Conservation (phyloP, 306 rosid species). For the Begonia loranthoides region DNA sequence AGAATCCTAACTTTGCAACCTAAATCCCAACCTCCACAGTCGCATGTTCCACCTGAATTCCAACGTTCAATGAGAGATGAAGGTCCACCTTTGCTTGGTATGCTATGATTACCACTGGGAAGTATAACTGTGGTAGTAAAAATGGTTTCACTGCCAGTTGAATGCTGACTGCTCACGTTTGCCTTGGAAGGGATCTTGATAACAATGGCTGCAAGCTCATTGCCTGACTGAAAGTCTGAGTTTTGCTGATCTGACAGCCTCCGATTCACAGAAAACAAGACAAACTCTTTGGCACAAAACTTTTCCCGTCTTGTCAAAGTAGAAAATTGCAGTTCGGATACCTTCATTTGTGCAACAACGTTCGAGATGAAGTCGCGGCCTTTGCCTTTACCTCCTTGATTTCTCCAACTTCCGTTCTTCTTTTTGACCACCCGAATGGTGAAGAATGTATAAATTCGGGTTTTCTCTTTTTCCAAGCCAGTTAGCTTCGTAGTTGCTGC, state of each 20-base stretch:
- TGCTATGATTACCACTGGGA: slow-evolving; percentile 79
- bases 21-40: slow-evolving; percentile 99
- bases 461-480: slow-evolving; percentile 29
- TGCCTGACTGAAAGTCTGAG: slow-evolving; percentile 54
- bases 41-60: slow-evolving; percentile 88
- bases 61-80: slow-evolving; percentile 89
- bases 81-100: slow-evolving; percentile 90
- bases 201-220: slow-evolving; percentile 81
- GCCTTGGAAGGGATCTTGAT: slow-evolving; percentile 41
- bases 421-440: slow-evolving; percentile 60
- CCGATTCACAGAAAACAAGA: slow-evolving; percentile 53
- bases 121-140: slow-evolving; percentile 57
- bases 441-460: slow-evolving; percentile 53
- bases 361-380: slow-evolving; percentile 48
- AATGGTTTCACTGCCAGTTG: slow-evolving; percentile 13
- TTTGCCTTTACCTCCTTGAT: slow-evolving; percentile 54
- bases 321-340: slow-evolving; percentile 37
- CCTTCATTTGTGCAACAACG: slow-evolving; percentile 79
- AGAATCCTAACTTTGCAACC: slow-evolving; percentile 71
- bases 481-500: slow-evolving; percentile 67
- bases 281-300: slow-evolving; percentile 43
- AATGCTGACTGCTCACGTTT: slow-evolving; percentile 9
- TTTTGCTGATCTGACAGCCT: slow-evolving; percentile 37
- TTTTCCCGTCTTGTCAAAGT: slow-evolving; percentile 23
- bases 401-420: slow-evolving; percentile 68